These are phyloP conservation scores for Nannochloropsis gaditana DNA, from an alignment of 108 stramenopile genomes.

Conservation along the genomic window DNA sequence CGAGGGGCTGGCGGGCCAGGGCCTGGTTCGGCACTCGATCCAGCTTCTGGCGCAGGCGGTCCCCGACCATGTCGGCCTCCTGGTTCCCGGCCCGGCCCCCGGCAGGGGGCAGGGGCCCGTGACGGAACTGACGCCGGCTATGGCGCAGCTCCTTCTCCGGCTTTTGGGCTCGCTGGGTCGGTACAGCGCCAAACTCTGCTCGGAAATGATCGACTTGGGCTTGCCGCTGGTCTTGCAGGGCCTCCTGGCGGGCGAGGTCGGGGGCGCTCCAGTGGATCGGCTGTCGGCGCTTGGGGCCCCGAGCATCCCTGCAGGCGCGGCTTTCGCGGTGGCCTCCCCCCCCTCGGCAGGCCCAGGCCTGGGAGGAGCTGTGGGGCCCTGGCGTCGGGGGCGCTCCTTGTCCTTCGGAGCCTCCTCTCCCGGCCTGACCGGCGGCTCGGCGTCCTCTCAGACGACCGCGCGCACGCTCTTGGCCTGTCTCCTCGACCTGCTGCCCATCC, in stretches of 20 bases:
- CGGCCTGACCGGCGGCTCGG: neutral
- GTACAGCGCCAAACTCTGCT: neutral
- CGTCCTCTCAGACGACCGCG: slow-evolving; percentile 1
- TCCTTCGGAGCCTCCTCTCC: neutral
- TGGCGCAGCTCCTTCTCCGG: neutral
- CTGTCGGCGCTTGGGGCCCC: neutral
- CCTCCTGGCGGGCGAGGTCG: neutral
- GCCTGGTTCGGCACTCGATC: neutral
- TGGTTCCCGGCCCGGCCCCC: too few relatives aligned
- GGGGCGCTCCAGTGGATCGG: neutral
- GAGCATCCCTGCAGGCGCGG: too few relatives aligned
- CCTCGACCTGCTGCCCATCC: neutral
- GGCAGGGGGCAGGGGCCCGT: neutral
- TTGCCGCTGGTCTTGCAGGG: neutral
- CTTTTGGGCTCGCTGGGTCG: neutral
- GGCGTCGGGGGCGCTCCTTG: neutral
- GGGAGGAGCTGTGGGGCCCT: neutral
- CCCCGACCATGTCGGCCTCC: neutral
- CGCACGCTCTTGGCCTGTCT: neutral
- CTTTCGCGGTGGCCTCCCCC: neutral
- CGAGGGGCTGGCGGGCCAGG: neutral
- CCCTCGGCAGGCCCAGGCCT: neutral
- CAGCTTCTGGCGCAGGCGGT: neutral
- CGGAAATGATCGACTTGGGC: neutral
- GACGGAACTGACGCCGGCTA: neutral